Evolutionary conservation across 2,329 filamentous ascomycete species (phyloP).

Genomic region (Gliomastix tumulicola): DNA sequence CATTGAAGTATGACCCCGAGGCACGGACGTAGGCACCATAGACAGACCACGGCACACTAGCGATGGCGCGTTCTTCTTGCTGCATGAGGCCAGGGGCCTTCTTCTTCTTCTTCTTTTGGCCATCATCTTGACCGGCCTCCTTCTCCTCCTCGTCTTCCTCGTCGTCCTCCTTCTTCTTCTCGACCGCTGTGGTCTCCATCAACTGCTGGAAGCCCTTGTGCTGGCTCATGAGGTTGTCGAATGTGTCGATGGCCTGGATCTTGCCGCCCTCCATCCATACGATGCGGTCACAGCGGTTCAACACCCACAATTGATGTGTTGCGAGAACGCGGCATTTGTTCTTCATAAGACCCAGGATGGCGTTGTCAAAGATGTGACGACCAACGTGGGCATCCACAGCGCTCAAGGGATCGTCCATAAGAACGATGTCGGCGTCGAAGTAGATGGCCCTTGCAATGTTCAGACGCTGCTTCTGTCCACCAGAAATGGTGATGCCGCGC

Average conservation of each 20-base stretch:
- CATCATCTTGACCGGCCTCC: conserved; percentile 27
- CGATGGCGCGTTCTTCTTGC: conserved; percentile 59
- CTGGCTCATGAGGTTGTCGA: conserved; percentile 75
- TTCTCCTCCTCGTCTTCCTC: conserved; percentile 41
- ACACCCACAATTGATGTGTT: conserved; percentile 90
- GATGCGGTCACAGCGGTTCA: conserved; percentile 84
- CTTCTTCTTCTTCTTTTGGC: conserved; percentile 49
- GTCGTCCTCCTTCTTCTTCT: conserved; percentile 48
- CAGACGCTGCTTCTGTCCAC: conserved; percentile 89
- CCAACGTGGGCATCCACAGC: conserved; percentile 66
- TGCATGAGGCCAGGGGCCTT: conserved; percentile 65
- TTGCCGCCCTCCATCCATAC: conserved; percentile 86
- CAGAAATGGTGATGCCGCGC: conserved; percentile 89
- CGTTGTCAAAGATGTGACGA: conserved; percentile 82
- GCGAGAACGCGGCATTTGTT: conserved; percentile 88
- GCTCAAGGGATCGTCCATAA: conserved; percentile 64
- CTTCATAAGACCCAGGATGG: conserved; percentile 81
- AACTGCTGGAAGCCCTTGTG: conserved; percentile 74
- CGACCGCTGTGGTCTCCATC: conserved; percentile 77
- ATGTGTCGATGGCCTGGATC: conserved; percentile 82
- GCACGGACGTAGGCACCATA: conserved; percentile 73
- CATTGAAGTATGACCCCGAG: conserved; percentile 64
- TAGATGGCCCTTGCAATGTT: conserved; percentile 84
- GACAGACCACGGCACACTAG: conserved; percentile 73
- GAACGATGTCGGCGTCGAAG: conserved; percentile 59